Conservation (phyloP, 768 basidiomycete genomes). For the Serpula lacrymans region DNA sequence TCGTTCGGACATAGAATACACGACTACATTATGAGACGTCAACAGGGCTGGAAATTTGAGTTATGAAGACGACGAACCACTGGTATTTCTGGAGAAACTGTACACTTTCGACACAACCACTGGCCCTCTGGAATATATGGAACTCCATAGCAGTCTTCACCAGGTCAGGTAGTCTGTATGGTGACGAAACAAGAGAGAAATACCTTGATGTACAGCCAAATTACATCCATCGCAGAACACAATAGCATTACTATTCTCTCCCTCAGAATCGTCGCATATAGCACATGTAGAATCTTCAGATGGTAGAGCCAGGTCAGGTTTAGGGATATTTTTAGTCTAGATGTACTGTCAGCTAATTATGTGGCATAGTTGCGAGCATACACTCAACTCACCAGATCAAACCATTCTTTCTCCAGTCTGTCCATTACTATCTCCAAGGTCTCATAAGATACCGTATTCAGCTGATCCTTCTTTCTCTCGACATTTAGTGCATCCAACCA, state of each 20-base stretch:
- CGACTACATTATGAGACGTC: constrained; percentile 44
- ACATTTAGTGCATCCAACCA: constrained; percentile 87
- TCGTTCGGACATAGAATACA: constrained; percentile 97
- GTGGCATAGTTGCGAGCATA: constrained; percentile 3
- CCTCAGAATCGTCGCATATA: constrained; percentile 97
- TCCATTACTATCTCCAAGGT: constrained; percentile 97
- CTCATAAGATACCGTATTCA: constrained; percentile 75
- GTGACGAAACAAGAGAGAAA: background rate
- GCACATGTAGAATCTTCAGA: constrained; percentile 96
- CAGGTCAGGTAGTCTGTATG: constrained; percentile 7
- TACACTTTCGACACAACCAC: constrained; percentile 98
- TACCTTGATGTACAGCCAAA: constrained; percentile 98
- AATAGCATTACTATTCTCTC: constrained; percentile 98
- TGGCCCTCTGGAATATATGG: constrained; percentile 99
- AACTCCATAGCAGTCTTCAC: constrained; percentile 93
- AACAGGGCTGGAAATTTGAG: background rate
- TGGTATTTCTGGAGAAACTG: constrained; percentile 93
- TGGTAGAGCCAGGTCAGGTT: constrained; percentile 81
- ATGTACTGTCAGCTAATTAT: background rate
- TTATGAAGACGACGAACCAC: constrained; percentile 58
- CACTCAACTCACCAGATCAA: constrained; percentile 69
- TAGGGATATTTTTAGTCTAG: constrained; percentile 91
- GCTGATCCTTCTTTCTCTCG: constrained; percentile 74
- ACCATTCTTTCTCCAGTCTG: constrained; percentile 98
- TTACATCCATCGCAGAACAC: constrained; percentile 99